These are phyloP conservation scores for Salvia rosmarinus DNA, from an alignment of 257 asterid genomes.

Conservation along the genomic window DNA sequence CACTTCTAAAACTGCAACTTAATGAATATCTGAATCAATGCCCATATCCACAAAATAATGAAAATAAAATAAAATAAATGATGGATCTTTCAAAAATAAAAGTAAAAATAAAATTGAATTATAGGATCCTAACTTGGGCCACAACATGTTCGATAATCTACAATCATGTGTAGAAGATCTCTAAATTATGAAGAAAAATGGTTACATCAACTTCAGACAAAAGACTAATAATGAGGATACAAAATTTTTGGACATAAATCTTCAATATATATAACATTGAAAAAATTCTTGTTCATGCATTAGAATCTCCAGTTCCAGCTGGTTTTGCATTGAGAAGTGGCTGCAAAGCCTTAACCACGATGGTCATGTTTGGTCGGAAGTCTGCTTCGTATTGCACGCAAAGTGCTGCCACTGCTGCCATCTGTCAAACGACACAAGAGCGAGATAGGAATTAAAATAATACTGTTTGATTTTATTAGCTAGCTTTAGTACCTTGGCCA, in stretches of 20 bases:
- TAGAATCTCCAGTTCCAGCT: slow-evolving; percentile 44
- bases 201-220: no score
- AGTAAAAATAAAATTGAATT: background rate
- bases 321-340: slow-evolving; percentile 90
- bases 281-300: slow-evolving; percentile 29
- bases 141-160: background rate
- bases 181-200: no score
- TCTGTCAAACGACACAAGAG: slow-evolving; percentile 37
- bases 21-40: no score
- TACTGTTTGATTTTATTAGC: no score
- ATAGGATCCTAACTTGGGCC: background rate
- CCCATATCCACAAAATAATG: background rate
- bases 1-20: no score
- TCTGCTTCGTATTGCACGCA: slow-evolving; percentile 97
- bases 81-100: no score
- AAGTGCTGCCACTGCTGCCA: slow-evolving; percentile 98
- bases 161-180: no score
- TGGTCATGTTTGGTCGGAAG: slow-evolving; percentile 93
- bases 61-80: background rate
- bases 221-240: background rate
- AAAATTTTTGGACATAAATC: background rate
- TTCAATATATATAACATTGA: background rate
- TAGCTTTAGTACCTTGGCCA: slow-evolving; percentile 89
- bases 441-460: no score
- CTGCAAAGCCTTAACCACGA: slow-evolving; percentile 93